phyloP scores from a whole-genome alignment of 1,139 yeast genomes.

The Blastobotrys proliferans region DNA sequence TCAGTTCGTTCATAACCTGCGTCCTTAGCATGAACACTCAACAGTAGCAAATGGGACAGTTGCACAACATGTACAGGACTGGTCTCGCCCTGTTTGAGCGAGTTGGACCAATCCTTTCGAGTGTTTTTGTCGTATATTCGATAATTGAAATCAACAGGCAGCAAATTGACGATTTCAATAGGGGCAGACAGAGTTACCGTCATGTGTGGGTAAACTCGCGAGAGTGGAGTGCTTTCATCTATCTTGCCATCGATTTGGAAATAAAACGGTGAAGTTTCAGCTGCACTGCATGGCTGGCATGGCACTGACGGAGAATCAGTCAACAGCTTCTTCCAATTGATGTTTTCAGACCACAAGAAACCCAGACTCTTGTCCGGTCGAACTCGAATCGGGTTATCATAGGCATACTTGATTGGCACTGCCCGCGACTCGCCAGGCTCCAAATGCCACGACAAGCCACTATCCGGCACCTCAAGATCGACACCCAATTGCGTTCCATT shows the following conservation, averaged over 20 bases:
- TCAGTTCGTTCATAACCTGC: slow-evolving; percentile 68
- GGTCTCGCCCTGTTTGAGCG: slow-evolving; percentile 58
- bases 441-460: slow-evolving; percentile 31
- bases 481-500: slow-evolving; percentile 55
- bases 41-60: slow-evolving; percentile 60
- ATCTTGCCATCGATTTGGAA: slow-evolving; percentile 72
- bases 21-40: slow-evolving; percentile 66
- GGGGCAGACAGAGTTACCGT: slow-evolving; percentile 79
- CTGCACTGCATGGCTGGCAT: slow-evolving; percentile 45
- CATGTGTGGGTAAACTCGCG: slow-evolving; percentile 82
- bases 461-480: slow-evolving; percentile 19
- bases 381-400: slow-evolving; percentile 52
- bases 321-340: slow-evolving; percentile 65
- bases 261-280: slow-evolving; percentile 42
- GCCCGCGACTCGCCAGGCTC: slow-evolving; percentile 56
- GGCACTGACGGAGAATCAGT: slow-evolving; percentile 50
- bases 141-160: slow-evolving; percentile 79
- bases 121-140: slow-evolving; percentile 73
- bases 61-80: slow-evolving; percentile 80
- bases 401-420: slow-evolving; percentile 70
- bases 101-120: slow-evolving; percentile 66
- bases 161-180: slow-evolving; percentile 71
- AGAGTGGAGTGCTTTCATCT: slow-evolving; percentile 62
- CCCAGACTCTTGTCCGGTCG: slow-evolving; percentile 55
- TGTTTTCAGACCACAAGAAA: slow-evolving; percentile 64